Conservation (phyloP, 441 rosid genomes). For the Aquilaria agallochum region DNA sequence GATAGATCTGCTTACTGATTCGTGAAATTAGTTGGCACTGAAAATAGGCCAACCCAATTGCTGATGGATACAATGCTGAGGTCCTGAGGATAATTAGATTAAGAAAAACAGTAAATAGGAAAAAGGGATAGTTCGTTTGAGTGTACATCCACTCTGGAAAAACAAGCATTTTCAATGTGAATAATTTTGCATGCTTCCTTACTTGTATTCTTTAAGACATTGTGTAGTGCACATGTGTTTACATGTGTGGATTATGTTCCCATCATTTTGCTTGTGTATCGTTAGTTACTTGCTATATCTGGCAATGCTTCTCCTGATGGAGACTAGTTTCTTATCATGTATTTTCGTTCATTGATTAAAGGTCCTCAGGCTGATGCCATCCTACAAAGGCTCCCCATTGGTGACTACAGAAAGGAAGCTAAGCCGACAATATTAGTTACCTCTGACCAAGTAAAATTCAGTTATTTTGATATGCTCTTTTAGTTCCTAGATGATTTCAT, state of each 20-base stretch:
- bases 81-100: too few species aligned
- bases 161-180: neutral
- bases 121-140: too few species aligned
- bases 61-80: too few species aligned
- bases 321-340: constrained; percentile 8
- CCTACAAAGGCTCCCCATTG: constrained; percentile 44
- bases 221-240: neutral
- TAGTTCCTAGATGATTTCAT: constrained; percentile 4
- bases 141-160: too few species aligned
- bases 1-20: too few species aligned
- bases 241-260: neutral
- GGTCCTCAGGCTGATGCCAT: constrained; percentile 83
- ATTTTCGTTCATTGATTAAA: constrained; percentile 22
- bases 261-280: neutral
- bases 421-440: constrained; percentile 63
- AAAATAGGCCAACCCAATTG: too few species aligned
- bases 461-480: constrained; percentile 9
- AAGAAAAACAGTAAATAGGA: too few species aligned
- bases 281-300: neutral
- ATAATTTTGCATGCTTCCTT: neutral
- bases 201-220: neutral
- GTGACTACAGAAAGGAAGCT: constrained; percentile 49
- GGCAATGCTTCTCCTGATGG: neutral
- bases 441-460: constrained; percentile 75
- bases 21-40: too few species aligned